These are phyloP conservation scores for Endotrypanum monterogeii DNA, from an alignment of 208 protist genomes.

Conservation along the genomic window DNA sequence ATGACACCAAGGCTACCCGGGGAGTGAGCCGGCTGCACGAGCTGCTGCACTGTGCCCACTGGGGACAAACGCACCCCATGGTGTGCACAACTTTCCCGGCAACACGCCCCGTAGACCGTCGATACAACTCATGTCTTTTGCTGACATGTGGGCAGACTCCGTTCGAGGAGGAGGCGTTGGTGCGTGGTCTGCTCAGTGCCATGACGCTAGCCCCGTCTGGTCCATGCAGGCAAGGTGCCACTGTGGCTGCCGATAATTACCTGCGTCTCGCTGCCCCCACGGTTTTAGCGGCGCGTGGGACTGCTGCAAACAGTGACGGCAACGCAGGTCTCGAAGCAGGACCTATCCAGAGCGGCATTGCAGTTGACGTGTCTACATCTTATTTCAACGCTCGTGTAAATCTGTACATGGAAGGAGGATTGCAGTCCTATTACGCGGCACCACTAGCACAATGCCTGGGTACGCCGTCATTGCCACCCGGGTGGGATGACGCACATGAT, in stretches of 20 bases:
- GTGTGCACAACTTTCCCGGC: conserved; percentile 4
- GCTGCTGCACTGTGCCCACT: conserved; percentile 50
- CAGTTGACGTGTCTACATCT: background rate
- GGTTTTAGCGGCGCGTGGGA: background rate
- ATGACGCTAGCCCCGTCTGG: background rate
- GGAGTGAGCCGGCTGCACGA: conserved; percentile 56
- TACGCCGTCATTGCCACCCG: background rate
- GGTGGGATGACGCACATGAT: conserved; percentile 11
- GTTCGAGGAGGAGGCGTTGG: conserved; percentile 43
- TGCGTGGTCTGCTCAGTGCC: conserved; percentile 18
- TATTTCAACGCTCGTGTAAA: conserved; percentile 5
- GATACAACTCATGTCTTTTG: conserved; percentile 27
- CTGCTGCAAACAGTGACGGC: background rate
- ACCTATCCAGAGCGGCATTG: background rate
- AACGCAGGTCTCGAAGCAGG: background rate
- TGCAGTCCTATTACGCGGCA: conserved; percentile 7
- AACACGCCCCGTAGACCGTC: background rate
- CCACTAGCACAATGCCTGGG: background rate
- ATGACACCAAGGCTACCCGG: conserved; percentile 27
- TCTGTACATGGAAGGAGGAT: conserved; percentile 3
- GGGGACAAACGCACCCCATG: conserved; percentile 18
- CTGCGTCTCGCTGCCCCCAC: conserved; percentile 4
- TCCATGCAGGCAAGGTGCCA: background rate
- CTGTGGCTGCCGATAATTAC: background rate
- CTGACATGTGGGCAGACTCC: conserved; percentile 22